A percentile compares a stretch with the other conserved stretches of the same genome.
These are phyloP conservation scores for Rhododendron ferrugineum DNA, from an alignment of 148 eudicot genomes.

Conservation along the genomic window DNA sequence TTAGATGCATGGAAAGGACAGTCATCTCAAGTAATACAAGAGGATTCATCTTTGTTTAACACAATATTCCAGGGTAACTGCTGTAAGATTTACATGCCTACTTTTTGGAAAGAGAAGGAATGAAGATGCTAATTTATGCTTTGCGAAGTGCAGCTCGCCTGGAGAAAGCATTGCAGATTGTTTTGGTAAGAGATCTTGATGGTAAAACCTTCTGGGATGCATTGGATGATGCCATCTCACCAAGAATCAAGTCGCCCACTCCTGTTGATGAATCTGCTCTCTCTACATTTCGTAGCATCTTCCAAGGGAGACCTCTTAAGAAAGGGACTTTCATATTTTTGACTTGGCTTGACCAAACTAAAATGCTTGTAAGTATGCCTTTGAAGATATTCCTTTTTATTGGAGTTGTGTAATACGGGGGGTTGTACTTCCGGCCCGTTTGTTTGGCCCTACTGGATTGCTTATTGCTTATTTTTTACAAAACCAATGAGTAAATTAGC, in stretches of 20 bases:
- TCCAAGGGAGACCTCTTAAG: conserved; percentile 63
- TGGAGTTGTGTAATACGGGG: not conserved
- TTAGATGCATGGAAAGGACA: conserved; percentile 54
- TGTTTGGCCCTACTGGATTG: not conserved
- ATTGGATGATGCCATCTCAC: conserved; percentile 77
- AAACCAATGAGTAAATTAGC: not conserved
- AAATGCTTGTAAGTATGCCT: conserved; percentile 63
- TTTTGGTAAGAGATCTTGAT: conserved; percentile 84
- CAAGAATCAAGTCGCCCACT: conserved; percentile 57
- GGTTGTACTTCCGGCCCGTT: not conserved
- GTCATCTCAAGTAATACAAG: conserved; percentile 42
- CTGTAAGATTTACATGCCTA: not conserved
- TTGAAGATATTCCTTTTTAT: not conserved
- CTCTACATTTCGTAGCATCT: conserved; percentile 56
- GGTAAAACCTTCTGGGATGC: conserved; percentile 99
- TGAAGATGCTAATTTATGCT: not conserved
- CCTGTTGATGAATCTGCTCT: conserved; percentile 61
- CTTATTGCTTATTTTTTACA: not conserved
- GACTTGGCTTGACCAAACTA: conserved; percentile 75
- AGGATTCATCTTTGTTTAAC: conserved; percentile 47
- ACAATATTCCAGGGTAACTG: conserved; percentile 62
- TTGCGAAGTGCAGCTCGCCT: conserved; percentile 55
- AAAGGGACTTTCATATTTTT: conserved; percentile 77
- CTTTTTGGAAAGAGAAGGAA: conserved; percentile 2
- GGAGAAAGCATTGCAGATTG: conserved; percentile 80